Conservation (phyloP, 352 stramenopile species). For the Nothophytophthora sp. region DNA sequence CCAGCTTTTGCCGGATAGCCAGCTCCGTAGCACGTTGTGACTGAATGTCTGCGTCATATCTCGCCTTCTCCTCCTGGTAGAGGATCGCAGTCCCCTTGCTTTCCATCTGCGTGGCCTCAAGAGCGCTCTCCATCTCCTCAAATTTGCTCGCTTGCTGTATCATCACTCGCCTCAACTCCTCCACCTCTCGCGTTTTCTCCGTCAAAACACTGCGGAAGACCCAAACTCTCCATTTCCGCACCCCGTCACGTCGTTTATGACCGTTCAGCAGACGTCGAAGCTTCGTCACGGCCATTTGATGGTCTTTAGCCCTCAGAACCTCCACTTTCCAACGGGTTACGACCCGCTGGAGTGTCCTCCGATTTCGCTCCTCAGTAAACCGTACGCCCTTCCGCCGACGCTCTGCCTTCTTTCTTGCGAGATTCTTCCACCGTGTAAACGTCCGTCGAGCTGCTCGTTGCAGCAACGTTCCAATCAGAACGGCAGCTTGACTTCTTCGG, state of each 20-base stretch:
- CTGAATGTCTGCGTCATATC: conserved; percentile 2
- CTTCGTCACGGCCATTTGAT: not conserved
- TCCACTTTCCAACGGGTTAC: conserved; percentile 14
- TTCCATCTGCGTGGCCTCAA: not conserved
- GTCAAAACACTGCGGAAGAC: conserved; percentile 15
- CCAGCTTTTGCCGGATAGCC: conserved; percentile 31
- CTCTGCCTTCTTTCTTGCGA: conserved; percentile 1
- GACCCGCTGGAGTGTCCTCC: not conserved
- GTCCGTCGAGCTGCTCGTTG: conserved; percentile 14
- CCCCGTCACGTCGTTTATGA: conserved; percentile 5
- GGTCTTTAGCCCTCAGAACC: not conserved
- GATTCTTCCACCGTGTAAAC: conserved; percentile 15
- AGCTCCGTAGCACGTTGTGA: conserved; percentile 6
- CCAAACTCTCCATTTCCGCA: conserved; percentile 20
- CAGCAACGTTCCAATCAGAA: conserved; percentile 15
- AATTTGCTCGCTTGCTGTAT: conserved; percentile 2
- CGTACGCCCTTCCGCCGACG: not conserved
- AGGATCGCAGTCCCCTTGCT: not conserved
- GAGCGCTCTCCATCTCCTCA: conserved; percentile 4
- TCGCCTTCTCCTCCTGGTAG: conserved; percentile 14
- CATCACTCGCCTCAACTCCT: conserved; percentile 1
- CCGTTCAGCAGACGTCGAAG: conserved; percentile 4
- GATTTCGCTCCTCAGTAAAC: not conserved
- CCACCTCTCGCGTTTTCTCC: conserved; percentile 7
- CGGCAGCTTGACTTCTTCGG: conserved; percentile 10